phyloP scores from a whole-genome alignment of 257 asterid species.

The Penstemon davidsonii region DNA sequence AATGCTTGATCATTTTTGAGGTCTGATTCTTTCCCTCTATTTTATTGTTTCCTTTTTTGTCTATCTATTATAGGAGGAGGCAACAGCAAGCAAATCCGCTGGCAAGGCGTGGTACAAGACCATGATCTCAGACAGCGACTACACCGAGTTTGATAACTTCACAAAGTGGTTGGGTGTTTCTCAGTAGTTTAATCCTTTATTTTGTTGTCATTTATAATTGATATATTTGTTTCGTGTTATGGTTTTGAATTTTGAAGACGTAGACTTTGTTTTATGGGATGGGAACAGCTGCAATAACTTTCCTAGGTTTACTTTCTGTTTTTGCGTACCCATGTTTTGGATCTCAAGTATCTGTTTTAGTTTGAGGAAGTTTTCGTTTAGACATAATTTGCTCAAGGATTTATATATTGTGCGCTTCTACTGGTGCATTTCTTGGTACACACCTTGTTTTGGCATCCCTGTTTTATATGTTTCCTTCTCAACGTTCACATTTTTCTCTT shows the following conservation, averaged over 20 bases:
- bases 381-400: conserved; percentile 23
- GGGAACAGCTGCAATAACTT: conserved; percentile 9
- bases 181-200: conserved; percentile 29
- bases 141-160: conserved; percentile 58
- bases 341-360: conserved; percentile 17
- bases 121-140: conserved; percentile 57
- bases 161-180: conserved; percentile 57
- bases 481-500: too few relatives aligned
- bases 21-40: neutral
- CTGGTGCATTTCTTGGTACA: neutral
- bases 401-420: neutral
- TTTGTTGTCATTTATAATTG: conserved; percentile 6
- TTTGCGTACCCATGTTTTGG: conserved; percentile 17
- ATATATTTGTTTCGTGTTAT: conserved; percentile 23
- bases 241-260: conserved; percentile 22
- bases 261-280: conserved; percentile 22
- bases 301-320: neutral
- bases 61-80: conserved; percentile 47
- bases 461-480: neutral
- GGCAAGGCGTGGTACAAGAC: conserved; percentile 57
- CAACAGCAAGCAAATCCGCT: conserved; percentile 39
- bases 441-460: neutral
- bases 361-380: conserved; percentile 34
- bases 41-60: neutral
- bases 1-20: neutral